A percentile compares a stretch with the other conserved stretches of the same genome.
These are phyloP conservation scores for Trichophyton schoenleinii DNA, from an alignment of 2,329 filamentous ascomycete species.

Conservation along the genomic window DNA sequence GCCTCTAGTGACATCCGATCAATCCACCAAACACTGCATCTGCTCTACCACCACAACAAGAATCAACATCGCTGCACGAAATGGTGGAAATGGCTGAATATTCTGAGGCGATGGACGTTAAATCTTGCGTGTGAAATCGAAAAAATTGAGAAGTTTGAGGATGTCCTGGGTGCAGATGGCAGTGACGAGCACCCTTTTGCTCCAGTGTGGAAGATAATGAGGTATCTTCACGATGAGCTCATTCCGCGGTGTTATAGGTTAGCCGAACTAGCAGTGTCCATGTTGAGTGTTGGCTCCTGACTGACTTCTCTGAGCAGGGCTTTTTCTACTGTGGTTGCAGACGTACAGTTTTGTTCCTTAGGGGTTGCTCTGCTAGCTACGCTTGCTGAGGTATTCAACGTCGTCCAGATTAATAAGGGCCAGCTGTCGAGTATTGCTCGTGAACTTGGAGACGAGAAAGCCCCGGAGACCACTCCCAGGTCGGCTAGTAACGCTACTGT, in stretches of 20 bases:
- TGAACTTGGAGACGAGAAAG: background rate
- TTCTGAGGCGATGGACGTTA: conserved; percentile 54
- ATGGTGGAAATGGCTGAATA: conserved; percentile 68
- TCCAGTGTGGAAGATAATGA: conserved; percentile 11
- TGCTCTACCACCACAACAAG: conserved; percentile 70
- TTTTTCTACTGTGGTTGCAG: conserved; percentile 58
- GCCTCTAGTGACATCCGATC: conserved; percentile 18
- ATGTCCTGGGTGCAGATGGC: conserved; percentile 9
- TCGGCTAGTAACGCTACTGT: background rate
- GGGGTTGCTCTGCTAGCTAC: conserved; percentile 56
- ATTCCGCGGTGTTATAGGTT: conserved; percentile 34
- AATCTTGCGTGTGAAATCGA: conserved; percentile 40
- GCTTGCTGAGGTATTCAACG: conserved; percentile 46
- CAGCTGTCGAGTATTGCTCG: background rate
- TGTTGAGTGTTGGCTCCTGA: too few relatives aligned
- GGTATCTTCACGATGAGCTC: conserved; percentile 22
- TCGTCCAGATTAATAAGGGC: conserved; percentile 13
- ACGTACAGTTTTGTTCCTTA: conserved; percentile 59
- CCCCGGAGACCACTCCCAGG: background rate
- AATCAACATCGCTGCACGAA: conserved; percentile 74
- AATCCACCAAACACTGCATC: conserved; percentile 43
- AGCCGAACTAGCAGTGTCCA: conserved; percentile 11
- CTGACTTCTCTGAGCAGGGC: conserved; percentile 17
- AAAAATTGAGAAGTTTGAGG: conserved; percentile 31
- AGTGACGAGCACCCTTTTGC: conserved; percentile 18